phyloP scores from a whole-genome alignment of 2,329 filamentous ascomycete genomes.

The Ascochyta lentis region DNA sequence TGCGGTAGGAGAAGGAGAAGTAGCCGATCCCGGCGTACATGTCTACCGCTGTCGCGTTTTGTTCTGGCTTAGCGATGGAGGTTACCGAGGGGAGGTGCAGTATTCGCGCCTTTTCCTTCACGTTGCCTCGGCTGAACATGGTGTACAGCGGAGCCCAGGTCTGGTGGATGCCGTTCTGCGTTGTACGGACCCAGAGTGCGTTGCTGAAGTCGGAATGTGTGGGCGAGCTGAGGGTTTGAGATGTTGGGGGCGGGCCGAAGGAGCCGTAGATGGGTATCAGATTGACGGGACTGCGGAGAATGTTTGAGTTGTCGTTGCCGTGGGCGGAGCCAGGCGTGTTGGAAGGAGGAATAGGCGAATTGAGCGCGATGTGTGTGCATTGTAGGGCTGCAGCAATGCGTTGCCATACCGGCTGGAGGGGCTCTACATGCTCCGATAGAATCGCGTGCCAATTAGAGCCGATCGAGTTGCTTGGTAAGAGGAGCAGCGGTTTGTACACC shows the following conservation, averaged over 20 bases:
- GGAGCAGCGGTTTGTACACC: conserved; percentile 64
- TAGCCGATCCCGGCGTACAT: conserved; percentile 94
- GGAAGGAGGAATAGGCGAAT: conserved; percentile 60
- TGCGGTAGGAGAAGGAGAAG: conserved; percentile 81
- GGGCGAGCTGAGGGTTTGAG: conserved; percentile 30
- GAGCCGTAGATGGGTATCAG: conserved; percentile 74
- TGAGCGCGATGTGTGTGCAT: conserved; percentile 65
- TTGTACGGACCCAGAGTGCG: conserved; percentile 80
- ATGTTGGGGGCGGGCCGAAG: conserved; percentile 65
- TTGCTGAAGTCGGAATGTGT: conserved; percentile 62
- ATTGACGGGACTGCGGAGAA: conserved; percentile 74
- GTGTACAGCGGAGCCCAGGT: conserved; percentile 88
- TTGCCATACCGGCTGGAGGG: conserved; percentile 34
- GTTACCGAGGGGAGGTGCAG: conserved; percentile 55
- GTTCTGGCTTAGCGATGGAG: conserved; percentile 18
- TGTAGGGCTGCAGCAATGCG: conserved; percentile 49
- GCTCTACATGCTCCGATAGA: conserved; percentile 27
- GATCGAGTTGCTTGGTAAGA: conserved; percentile 53
- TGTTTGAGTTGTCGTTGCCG: conserved; percentile 58
- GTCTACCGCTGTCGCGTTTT: conserved; percentile 62
- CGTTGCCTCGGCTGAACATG: conserved; percentile 93
- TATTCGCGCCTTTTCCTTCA: conserved; percentile 84
- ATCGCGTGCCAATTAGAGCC: conserved; percentile 16
- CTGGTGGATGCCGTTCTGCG: conserved; percentile 78
- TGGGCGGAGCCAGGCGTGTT: background rate